Evolutionary conservation across 208 protist species (phyloP).

Genomic region (Wallacemonas collosoma): DNA sequence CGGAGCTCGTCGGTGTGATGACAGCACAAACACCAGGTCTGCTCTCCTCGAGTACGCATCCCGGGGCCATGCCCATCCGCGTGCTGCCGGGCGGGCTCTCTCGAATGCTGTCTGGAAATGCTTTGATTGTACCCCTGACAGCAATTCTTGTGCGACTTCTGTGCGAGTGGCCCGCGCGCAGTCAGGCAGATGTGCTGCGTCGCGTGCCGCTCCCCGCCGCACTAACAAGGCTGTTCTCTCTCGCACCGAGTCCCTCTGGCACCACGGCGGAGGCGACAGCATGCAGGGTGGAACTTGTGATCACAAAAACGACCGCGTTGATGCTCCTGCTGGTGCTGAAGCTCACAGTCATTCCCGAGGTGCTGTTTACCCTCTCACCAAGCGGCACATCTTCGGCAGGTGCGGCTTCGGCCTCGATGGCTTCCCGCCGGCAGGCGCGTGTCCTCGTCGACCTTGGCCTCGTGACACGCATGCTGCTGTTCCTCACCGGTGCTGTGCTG

Average conservation of each 20-base stretch:
- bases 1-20: conserved; percentile 49
- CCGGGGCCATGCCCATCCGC: background rate
- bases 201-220: background rate
- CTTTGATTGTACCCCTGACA: conserved; percentile 49
- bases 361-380: conserved; percentile 6
- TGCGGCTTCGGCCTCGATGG: background rate
- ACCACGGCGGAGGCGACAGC: no score
- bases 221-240: conserved; percentile 21
- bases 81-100: background rate
- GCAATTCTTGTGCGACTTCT: conserved; percentile 46
- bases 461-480: conserved; percentile 47
- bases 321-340: conserved; percentile 50
- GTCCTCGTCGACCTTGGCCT: conserved; percentile 55
- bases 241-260: no score
- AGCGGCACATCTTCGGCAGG: conserved; percentile 18
- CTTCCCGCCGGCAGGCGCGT: conserved; percentile 38
- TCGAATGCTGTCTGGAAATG: conserved; percentile 53
- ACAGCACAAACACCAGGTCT: conserved; percentile 14
- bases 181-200: conserved; percentile 12
- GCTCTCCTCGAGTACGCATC: background rate
- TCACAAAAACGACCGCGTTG: conserved; percentile 8
- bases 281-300: background rate
- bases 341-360: conserved; percentile 43
- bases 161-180: conserved; percentile 46
- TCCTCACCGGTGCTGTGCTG: conserved; percentile 53